These are phyloP conservation scores for Aspergillus kassunensis DNA, from an alignment of 495 filamentous ascomycete genomes.

Conservation along the genomic window DNA sequence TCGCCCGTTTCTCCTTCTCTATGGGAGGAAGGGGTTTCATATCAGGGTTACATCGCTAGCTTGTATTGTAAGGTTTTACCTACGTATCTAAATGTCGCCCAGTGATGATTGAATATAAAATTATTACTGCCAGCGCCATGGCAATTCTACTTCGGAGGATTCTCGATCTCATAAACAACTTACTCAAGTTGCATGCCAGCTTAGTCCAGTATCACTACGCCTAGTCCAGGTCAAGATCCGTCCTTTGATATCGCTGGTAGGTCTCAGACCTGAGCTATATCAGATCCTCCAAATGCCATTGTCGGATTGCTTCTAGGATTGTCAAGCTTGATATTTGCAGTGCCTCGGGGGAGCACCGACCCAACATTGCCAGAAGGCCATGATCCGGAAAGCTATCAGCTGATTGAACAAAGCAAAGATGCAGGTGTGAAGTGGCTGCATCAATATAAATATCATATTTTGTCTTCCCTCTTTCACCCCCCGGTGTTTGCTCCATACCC, in stretches of 20 bases:
- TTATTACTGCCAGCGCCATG: too few relatives aligned
- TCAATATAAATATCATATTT: background rate
- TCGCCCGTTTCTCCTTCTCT: conserved; percentile 50
- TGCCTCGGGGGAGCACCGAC: background rate
- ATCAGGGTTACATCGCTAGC: conserved; percentile 55
- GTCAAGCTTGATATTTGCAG: too few relatives aligned
- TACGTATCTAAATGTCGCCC: too few relatives aligned
- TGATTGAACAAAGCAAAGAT: background rate
- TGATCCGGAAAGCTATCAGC: background rate
- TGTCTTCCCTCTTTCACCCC: background rate
- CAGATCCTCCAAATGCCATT: too few relatives aligned
- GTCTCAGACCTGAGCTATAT: too few relatives aligned
- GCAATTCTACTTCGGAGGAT: background rate
- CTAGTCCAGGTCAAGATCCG: background rate
- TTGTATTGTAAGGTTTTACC: too few relatives aligned
- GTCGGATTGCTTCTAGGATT: too few relatives aligned
- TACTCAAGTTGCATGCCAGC: background rate
- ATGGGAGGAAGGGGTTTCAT: conserved; percentile 51
- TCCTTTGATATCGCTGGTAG: too few relatives aligned
- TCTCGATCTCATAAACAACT: background rate
- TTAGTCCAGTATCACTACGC: too few relatives aligned
- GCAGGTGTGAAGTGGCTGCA: background rate
- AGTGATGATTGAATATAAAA: too few relatives aligned
- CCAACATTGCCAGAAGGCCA: too few relatives aligned
- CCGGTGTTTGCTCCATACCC: background rate